phyloP scores from a whole-genome alignment of 495 filamentous ascomycete species.

The Diplogelasinospora grovesii region DNA sequence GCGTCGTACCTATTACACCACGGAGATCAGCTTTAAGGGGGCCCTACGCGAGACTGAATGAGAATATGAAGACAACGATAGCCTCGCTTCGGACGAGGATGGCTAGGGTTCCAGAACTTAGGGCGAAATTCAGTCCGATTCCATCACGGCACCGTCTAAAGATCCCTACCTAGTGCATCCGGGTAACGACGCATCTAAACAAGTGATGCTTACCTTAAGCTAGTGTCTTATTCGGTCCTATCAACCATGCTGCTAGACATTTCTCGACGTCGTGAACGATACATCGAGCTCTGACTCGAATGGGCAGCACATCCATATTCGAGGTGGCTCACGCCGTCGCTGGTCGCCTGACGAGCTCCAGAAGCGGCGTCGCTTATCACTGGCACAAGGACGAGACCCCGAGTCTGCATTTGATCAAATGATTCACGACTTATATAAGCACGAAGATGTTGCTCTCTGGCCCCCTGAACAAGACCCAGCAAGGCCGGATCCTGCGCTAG shows the following conservation, averaged over 20 bases:
- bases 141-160: background rate
- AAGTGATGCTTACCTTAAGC: conserved; percentile 46
- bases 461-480: conserved; percentile 44
- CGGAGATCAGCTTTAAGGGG: conserved; percentile 45
- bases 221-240: conserved; percentile 57
- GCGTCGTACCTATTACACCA: conserved; percentile 62
- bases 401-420: conserved; percentile 23
- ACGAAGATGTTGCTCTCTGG: conserved; percentile 51
- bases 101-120: background rate
- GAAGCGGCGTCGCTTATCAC: conserved; percentile 10
- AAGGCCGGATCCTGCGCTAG: conserved; percentile 20
- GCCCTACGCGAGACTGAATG: background rate
- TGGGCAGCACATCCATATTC: conserved; percentile 25
- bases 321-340: conserved; percentile 32
- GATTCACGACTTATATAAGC: conserved; percentile 34
- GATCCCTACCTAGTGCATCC: conserved; percentile 24
- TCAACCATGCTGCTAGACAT: conserved; percentile 50
- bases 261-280: conserved; percentile 61
- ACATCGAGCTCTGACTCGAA: conserved; percentile 29
- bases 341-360: conserved; percentile 47
- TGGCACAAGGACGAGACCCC: background rate
- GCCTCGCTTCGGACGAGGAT: no score
- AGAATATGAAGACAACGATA: no score
- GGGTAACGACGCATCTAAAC: conserved; percentile 30
- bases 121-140: background rate